Conservation (phyloP, 2,329 filamentous ascomycete genomes). For the Fusarium equiseti region DNA sequence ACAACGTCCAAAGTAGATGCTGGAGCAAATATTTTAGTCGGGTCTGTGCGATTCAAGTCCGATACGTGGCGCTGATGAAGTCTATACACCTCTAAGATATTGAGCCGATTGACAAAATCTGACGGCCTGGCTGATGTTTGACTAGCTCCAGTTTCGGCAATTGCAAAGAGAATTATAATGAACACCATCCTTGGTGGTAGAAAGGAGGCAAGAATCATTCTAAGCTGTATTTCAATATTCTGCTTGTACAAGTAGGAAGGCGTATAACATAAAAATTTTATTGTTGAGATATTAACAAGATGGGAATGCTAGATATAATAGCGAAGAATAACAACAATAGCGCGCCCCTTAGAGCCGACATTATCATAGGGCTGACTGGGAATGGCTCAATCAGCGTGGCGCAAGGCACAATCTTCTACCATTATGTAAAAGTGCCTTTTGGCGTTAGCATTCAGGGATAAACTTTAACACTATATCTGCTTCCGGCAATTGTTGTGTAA, state of each 20-base stretch:
- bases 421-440: not conserved
- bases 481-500: not conserved
- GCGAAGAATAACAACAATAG: not conserved
- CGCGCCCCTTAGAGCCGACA: not conserved
- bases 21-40: not conserved
- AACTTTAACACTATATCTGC: not conserved
- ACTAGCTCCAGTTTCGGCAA: not conserved
- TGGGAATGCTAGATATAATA: not conserved
- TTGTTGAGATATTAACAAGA: not conserved
- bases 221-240: not conserved
- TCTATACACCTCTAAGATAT: not conserved
- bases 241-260: not conserved
- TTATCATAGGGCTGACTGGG: not conserved
- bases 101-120: not conserved
- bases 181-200: not conserved
- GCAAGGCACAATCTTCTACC: not conserved
- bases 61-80: not conserved
- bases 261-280: fast-evolving
- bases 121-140: not conserved
- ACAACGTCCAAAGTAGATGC: not conserved
- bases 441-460: not conserved
- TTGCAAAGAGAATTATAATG: not conserved
- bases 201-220: not conserved
- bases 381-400: not conserved
- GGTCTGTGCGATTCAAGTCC: not conserved